phyloP scores from a whole-genome alignment of 2,329 filamentous ascomycete genomes.

The Xylariomycetidae sp. region DNA sequence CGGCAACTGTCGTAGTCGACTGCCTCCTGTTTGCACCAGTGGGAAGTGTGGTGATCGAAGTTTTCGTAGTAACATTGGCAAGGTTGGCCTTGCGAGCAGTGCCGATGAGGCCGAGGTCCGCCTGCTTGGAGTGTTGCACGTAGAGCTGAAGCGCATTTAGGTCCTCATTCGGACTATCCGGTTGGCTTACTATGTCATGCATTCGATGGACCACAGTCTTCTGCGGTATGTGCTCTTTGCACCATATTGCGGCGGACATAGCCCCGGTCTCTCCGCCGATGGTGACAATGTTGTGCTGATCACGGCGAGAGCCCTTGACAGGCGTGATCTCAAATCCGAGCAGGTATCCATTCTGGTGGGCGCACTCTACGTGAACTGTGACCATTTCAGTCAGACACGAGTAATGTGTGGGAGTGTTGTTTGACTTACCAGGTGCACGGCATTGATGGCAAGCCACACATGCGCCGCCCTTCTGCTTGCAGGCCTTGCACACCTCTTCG shows the following conservation, averaged over 20 bases:
- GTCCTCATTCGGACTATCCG: conserved; percentile 18
- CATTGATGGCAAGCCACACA: conserved; percentile 81
- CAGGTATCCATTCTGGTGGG: conserved; percentile 73
- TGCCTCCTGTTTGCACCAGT: conserved; percentile 45
- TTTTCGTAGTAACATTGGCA: conserved; percentile 60
- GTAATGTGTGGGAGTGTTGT: not conserved
- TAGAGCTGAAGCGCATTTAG: conserved; percentile 78
- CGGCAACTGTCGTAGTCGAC: conserved; percentile 46
- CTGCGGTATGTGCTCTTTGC: conserved; percentile 75
- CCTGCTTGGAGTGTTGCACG: conserved; percentile 88
- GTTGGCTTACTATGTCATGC: conserved; percentile 66
- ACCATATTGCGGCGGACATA: conserved; percentile 87
- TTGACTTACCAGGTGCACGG: conserved; percentile 41
- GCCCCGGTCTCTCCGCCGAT: conserved; percentile 75
- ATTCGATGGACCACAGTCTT: conserved; percentile 74
- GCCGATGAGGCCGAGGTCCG: conserved; percentile 82
- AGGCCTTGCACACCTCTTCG: conserved; percentile 77
- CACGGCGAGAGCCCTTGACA: conserved; percentile 81
- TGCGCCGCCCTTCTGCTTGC: conserved; percentile 70
- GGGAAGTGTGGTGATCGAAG: conserved; percentile 34
- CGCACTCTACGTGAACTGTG: conserved; percentile 87
- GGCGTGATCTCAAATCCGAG: conserved; percentile 89
- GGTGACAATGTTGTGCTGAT: conserved; percentile 74
- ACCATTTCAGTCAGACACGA: too few species aligned
- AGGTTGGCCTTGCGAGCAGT: conserved; percentile 90